Evolutionary conservation across 1,284 basidiomycete species (phyloP), one percentile per base, ranked within the genome.

Genomic region (Macrocybe sp.): DNA sequence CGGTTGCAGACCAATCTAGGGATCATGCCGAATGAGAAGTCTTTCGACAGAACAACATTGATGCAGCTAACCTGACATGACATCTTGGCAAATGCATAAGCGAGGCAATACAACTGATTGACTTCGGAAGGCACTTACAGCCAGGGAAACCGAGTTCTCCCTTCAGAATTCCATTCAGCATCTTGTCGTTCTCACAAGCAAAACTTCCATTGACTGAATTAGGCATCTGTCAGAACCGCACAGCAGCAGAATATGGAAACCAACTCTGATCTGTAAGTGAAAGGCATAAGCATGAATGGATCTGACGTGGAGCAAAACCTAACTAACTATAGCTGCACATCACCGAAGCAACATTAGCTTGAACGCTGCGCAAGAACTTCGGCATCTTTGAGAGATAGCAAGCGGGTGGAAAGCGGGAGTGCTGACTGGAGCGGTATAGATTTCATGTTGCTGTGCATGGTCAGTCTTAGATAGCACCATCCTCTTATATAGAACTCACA

Each of bases 131-230:
- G 6, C 28, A 64, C 77, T 60, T 55, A 79, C 77, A 85, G 47
- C 86, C 86, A 55, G 81, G 79, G 68, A 87, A 90, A 0, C 79
- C 80, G 44, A 85, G 74, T 63, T 91, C 86, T 12, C 73, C 74
- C 67, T 90, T 90, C 45, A 89, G 65, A 16, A 87, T 68, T n/a
- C 78, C 79, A 60, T 89, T 89, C 51, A 88, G 64, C 4, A 75
- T 73, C 59, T 81, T 73, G 50, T 76, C 73, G 59, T 89, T 88
- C 57, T 87, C 80, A 56, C 85, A 88, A 0, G 83, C 75, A 56
- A 70, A 86, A 0, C 76, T 79, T 11, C 78, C 74, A 59, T 89
- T 89, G 61, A 84, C 73, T 74, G 30, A 14, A 43, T 10, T 31
- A 7, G 28, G 41, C 40, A 39, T 14, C 29, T 40, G 22, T 38